A percentile compares a stretch with the other conserved stretches of the same genome.
Conservation (phyloP, 306 rosid species). For the Inga laurina region DNA sequence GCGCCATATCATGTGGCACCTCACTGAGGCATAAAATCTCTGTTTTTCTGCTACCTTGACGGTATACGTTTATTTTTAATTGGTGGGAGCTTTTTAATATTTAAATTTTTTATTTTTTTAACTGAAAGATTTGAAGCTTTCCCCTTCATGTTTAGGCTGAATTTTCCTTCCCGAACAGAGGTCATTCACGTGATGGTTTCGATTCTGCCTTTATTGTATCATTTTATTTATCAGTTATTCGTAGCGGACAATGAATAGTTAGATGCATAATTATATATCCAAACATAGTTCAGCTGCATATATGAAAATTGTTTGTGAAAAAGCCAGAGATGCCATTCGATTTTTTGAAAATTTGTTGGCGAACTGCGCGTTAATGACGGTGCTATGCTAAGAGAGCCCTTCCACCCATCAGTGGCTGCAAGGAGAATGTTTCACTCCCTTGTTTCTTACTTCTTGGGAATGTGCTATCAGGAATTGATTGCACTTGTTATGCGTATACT, state of each 20-base stretch:
- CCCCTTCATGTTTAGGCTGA: neutral
- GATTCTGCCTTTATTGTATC: neutral
- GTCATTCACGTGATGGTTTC: neutral
- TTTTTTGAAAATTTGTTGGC: neutral
- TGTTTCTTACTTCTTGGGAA: neutral
- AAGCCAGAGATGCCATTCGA: constrained; percentile 7
- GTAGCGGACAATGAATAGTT: neutral
- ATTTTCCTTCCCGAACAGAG: constrained; percentile 1
- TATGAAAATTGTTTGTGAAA: constrained; percentile 19
- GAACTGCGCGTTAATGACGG: neutral
- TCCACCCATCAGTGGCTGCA: neutral
- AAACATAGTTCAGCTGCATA: constrained; percentile 1
- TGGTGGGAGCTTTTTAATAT: neutral
- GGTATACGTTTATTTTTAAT: neutral
- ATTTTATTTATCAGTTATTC: neutral
- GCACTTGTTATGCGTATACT: neutral
- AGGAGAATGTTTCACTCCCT: neutral
- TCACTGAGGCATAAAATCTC: neutral
- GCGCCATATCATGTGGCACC: neutral
- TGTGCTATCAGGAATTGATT: constrained; percentile 1
- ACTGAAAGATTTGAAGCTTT: neutral
- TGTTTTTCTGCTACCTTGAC: constrained; percentile 1
- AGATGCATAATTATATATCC: neutral
- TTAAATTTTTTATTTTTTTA: neutral
- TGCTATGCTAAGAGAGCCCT: neutral